These are phyloP conservation scores for Naegleria fowleri DNA, from an alignment of 208 protist genomes.

Conservation along the genomic window DNA sequence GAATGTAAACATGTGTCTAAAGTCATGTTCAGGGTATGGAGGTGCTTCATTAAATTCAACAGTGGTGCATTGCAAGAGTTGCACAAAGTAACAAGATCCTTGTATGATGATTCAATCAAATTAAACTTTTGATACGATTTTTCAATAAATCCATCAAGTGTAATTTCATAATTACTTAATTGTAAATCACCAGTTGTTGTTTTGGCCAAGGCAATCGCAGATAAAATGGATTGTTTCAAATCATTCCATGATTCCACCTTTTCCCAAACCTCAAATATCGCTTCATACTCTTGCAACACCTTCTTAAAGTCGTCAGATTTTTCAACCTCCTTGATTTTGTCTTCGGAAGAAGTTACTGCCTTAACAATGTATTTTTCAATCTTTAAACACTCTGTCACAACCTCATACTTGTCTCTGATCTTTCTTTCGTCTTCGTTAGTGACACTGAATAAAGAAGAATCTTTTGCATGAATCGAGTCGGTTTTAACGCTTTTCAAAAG, in stretches of 20 bases:
- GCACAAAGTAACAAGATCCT: not conserved
- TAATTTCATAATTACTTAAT: not conserved
- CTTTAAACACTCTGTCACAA: conserved; percentile 5
- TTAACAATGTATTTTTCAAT: not conserved
- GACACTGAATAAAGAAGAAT: not conserved
- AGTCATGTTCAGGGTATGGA: not conserved
- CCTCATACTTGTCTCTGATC: not conserved
- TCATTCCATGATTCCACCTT: not conserved
- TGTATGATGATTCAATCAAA: not conserved
- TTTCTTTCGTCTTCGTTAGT: not conserved
- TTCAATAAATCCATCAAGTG: not conserved
- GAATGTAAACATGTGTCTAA: not conserved
- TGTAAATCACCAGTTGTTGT: not conserved
- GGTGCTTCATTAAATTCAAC: not conserved
- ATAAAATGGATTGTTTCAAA: not conserved
- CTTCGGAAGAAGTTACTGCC: not conserved
- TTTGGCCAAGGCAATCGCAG: not conserved
- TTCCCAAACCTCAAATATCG: not conserved
- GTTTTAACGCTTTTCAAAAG: not conserved
- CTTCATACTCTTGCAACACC: not conserved
- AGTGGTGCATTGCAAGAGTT: not conserved
- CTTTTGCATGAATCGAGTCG: not conserved
- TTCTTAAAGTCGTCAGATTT: not conserved
- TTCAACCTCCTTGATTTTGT: not conserved
- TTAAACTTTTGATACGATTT: not conserved